Base-by-base conservation (phyloP, 78 protist species). In the Dictyostelium intermedium region DNA sequence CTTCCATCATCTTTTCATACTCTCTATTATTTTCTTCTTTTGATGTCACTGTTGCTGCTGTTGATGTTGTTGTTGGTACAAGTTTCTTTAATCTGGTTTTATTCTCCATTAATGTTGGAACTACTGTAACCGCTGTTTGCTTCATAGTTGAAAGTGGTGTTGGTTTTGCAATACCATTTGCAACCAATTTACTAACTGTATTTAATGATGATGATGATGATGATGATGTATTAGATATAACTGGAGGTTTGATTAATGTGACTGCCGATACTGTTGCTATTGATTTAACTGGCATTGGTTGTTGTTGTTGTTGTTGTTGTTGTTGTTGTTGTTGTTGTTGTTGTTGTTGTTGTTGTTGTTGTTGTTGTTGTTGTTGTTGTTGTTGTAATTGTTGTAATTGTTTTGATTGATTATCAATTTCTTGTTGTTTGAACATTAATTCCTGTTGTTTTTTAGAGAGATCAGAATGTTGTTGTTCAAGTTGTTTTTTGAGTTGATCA, bases 21-120 rank as follows among this genome's bases (percentile, higher is more conserved):
- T 77, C 82, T 77, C n/a, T 35, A 41, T 77, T 43, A 77, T n/a
- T 77, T n/a, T 77, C 60, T 41, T 35, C 50, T 41, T 77, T 77
- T 70, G 81, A n/a, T 20, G 3, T n/a, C n/a, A n/a, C n/a, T n/a
- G 20, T 9, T 35, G 14, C 23, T 23, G 14, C 18, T 23, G 25
- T 37, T 39, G 82, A 1, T n/a, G 79, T 16, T 18, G 37, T 16
- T 13, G 81, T 34, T 32, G 81, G 41, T 7, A 34, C 47, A 32
- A 37, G 37, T 74, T 74, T 74, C 74, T 66, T 66, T 27, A 66
- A 66, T 66, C 74, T 66, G 27, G 34, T 25, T 66, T 66, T 66
- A 27, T 66, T 66, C 27, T 66, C 74, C 74, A 66, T 66, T 66
- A 66, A 66, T 27, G 34, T 25, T 66, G 74, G 74, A 32, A 16